Conservation (phyloP, 495 filamentous ascomycete species). For the Neurospora intermedia region DNA sequence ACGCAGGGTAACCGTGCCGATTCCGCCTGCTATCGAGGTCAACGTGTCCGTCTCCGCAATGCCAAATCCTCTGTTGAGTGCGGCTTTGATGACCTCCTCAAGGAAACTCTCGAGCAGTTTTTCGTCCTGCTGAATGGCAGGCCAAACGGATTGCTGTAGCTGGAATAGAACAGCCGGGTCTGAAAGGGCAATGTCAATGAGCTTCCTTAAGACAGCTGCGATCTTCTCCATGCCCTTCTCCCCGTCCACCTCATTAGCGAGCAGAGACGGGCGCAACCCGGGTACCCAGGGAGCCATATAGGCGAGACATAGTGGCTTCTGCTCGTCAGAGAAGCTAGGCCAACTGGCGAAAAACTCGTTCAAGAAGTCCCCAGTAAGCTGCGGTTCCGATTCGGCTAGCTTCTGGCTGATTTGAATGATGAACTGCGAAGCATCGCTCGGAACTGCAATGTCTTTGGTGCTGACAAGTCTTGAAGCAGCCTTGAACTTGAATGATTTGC, state of each 20-base stretch:
- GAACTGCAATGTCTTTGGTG: constrained; percentile 48
- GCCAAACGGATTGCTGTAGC: constrained; percentile 51
- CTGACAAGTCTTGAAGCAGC: constrained; percentile 47
- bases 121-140: constrained; percentile 50
- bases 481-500: constrained; percentile 53
- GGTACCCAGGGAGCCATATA: constrained; percentile 60
- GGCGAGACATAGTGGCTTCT: constrained; percentile 50
- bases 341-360: constrained; percentile 61
- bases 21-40: constrained; percentile 46
- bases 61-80: constrained; percentile 42
- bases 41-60: constrained; percentile 49
- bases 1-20: constrained; percentile 50
- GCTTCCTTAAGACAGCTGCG: constrained; percentile 48
- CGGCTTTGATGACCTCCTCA: constrained; percentile 51
- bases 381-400: constrained; percentile 49
- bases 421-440: constrained; percentile 49
- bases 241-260: constrained; percentile 44
- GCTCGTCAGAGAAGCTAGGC: constrained; percentile 51
- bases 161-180: constrained; percentile 46
- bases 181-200: constrained; percentile 48
- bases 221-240: constrained; percentile 53
- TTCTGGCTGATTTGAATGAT: constrained; percentile 52
- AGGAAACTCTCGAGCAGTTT: constrained; percentile 50
- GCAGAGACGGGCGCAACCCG: constrained; percentile 43
- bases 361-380: constrained; percentile 54